Percentiles rank a stretch among this genome's conserved stretches.
Evolutionary conservation across 495 filamentous ascomycete species (phyloP).

Genomic region (Aspergillus panamensis): DNA sequence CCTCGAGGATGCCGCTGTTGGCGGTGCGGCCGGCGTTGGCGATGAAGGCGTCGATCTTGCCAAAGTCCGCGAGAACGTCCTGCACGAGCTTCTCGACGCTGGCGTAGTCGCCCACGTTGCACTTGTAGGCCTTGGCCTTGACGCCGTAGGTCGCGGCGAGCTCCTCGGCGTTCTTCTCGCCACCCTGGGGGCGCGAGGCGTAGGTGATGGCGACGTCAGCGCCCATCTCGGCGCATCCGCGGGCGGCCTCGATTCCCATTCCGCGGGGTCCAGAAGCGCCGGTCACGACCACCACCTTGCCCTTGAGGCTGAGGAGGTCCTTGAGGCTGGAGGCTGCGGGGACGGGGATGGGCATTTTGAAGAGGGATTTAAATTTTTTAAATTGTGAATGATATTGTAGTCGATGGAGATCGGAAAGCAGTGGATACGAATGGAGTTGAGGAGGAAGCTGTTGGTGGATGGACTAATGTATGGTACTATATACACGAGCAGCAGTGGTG

Average conservation of each 20-base stretch:
- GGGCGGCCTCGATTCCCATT: conserved; percentile 72
- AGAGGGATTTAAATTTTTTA: neutral
- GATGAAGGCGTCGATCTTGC: conserved; percentile 63
- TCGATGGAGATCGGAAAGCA: too few relatives aligned
- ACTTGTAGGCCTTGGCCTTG: conserved; percentile 66
- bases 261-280: conserved; percentile 66
- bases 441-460: too few relatives aligned
- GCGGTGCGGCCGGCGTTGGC: conserved; percentile 68
- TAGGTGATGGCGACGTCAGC: conserved; percentile 68
- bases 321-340: conserved; percentile 55
- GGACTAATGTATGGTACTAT: neutral
- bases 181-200: conserved; percentile 55
- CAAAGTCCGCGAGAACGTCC: conserved; percentile 57
- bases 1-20: conserved; percentile 59
- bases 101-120: conserved; percentile 49
- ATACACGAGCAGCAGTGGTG: neutral
- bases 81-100: conserved; percentile 49
- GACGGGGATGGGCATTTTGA: conserved; percentile 51
- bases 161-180: conserved; percentile 63
- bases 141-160: conserved; percentile 57
- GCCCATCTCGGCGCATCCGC: conserved; percentile 69
- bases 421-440: neutral
- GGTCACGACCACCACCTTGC: conserved; percentile 69
- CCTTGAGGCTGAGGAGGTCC: conserved; percentile 69
- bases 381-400: too few relatives aligned